Base-by-base conservation (phyloP, 805 yeast species). In the Ogataea ramenticola region DNA sequence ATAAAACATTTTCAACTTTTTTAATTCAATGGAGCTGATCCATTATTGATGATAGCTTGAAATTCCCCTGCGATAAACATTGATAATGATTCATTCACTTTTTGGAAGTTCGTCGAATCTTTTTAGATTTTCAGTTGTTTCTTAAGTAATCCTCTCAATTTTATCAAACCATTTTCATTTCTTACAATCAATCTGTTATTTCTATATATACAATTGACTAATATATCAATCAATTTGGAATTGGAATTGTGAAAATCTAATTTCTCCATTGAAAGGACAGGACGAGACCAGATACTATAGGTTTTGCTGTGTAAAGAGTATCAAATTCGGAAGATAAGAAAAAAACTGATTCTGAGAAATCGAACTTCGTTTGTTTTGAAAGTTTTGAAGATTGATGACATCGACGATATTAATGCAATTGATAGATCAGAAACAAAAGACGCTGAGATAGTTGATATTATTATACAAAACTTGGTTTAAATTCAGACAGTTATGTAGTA, bases 1-100 rank as follows among this genome's bases (percentile, higher is more conserved):
- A 86, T 42, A 60, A 63, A 9, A 84, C 77, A 5, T 60, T 54
- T 2, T 51, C 54, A 0, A 91, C 82, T 2, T 57, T 47, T 46
- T 72, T n/a, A 64, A 8, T 83, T 82, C 2, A 86, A 88, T 4
- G 88, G 86, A 0, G 95, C 95, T 38, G 86, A 68, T 1, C 96
- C 96, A 55, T 87, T 86, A 61, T 16, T 68, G 69, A 20, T 61
- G 65, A 56, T 95, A 86, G 15, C 68, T 63, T 17, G 55, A 49
- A 58, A 80, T 40, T 68, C 73, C 15, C 83, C 86, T 10, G 73
- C 65, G 2, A 63, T 53, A 51, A 76, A 89, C 54, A 89, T 71
- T 42, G 73, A 75, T 37, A 90, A 65, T 39, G 91, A 69, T n/a
- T 83, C 79, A 60, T 79, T 80, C 1, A 96, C 86, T 12, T 81